Evolutionary conservation across 306 rosid genomes (phyloP).

Genomic region (Vicia faba): DNA sequence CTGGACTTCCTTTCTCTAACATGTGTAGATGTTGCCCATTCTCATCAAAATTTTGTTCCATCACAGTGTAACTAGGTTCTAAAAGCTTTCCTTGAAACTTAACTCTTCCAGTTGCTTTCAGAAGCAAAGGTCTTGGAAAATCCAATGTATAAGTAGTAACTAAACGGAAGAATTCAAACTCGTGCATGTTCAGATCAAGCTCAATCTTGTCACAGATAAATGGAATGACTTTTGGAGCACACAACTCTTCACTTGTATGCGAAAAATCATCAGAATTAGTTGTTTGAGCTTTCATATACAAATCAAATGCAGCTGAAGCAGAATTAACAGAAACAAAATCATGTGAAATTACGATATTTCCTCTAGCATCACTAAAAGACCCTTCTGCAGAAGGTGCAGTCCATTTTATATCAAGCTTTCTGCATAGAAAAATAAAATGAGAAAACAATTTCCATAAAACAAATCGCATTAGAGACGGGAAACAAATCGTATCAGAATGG

Average conservation of each 20-base stretch:
- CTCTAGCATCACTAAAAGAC: conserved; percentile 84
- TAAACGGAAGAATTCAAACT: conserved; percentile 75
- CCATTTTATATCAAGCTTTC: conserved; percentile 91
- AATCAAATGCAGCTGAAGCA: conserved; percentile 85
- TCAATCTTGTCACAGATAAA: conserved; percentile 70
- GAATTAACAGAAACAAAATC: conserved; percentile 65
- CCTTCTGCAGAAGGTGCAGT: conserved; percentile 85
- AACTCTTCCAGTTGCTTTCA: conserved; percentile 59
- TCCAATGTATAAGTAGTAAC: conserved; percentile 70
- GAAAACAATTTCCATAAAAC: conserved; percentile 24
- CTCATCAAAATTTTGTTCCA: no score
- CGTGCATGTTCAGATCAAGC: conserved; percentile 86
- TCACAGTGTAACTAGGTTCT: neutral
- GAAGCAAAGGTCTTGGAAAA: conserved; percentile 74
- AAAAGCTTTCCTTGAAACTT: conserved; percentile 85
- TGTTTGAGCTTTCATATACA: conserved; percentile 66
- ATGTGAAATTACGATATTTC: conserved; percentile 80
- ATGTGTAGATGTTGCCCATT: no score
- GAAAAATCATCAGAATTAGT: conserved; percentile 54
- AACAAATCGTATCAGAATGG: conserved; percentile 28
- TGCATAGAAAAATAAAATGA: conserved; percentile 35
- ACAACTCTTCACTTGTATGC: conserved; percentile 47
- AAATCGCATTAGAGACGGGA: conserved; percentile 24
- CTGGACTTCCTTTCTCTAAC: conserved; percentile 44
- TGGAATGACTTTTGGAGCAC: conserved; percentile 50